Conservation (phyloP, 2,329 filamentous ascomycete species). For the Trichoderma sp. region DNA sequence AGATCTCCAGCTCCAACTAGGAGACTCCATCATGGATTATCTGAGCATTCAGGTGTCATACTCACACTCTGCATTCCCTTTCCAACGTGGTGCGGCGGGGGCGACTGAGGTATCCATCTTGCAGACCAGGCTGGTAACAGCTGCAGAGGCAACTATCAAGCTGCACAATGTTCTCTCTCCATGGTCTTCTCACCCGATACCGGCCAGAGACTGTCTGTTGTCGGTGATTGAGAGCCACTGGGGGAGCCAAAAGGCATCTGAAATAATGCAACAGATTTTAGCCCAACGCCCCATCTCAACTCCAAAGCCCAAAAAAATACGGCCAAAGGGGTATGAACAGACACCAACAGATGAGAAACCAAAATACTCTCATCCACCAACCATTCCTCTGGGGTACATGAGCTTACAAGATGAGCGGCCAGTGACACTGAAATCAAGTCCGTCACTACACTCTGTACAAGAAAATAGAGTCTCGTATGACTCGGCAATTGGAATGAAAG, state of each 20-base stretch:
- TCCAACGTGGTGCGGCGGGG: conserved; percentile 32
- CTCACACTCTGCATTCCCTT: conserved; percentile 57
- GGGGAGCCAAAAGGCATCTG: conserved; percentile 48
- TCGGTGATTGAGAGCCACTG: conserved; percentile 52
- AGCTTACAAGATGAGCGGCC: not conserved
- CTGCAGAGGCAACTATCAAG: conserved; percentile 52
- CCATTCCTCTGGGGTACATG: not conserved
- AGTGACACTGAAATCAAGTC: not conserved
- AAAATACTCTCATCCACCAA: not conserved
- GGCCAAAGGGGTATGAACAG: not conserved
- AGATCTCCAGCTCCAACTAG: conserved; percentile 59
- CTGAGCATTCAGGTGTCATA: conserved; percentile 56
- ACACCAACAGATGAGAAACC: not conserved
- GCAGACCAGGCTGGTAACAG: conserved; percentile 55
- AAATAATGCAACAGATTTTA: conserved; percentile 44
- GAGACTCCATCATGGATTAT: conserved; percentile 50
- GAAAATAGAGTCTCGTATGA: conserved; percentile 6
- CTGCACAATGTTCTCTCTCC: conserved; percentile 50
- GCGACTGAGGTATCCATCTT: conserved; percentile 41
- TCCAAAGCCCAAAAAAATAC: not conserved
- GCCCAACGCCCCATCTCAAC: not conserved
- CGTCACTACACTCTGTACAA: not conserved
- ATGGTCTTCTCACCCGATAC: conserved; percentile 52
- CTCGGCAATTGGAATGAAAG: not conserved
- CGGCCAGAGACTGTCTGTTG: conserved; percentile 44